Evolutionary conservation across 163 green algal species (phyloP).

Genomic region (Chlamydomonas reinhardtii): DNA sequence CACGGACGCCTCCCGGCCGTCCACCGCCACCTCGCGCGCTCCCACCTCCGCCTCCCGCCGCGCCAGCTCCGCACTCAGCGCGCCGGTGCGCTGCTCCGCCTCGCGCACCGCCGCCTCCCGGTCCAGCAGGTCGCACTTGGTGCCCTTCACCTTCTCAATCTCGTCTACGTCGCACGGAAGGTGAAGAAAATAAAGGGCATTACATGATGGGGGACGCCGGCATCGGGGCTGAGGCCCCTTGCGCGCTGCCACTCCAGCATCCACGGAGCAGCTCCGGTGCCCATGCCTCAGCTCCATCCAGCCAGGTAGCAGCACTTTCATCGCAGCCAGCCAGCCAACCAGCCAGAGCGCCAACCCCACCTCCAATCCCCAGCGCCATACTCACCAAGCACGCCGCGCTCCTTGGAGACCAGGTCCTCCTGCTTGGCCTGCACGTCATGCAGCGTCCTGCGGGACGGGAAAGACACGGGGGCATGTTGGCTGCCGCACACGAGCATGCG

Average conservation of each 20-base stretch:
- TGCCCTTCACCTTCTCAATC: conserved; percentile 16
- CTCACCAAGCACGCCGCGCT: background rate
- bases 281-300: too few species aligned
- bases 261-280: too few species aligned
- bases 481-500: too few species aligned
- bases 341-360: too few species aligned
- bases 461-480: too few species aligned
- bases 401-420: background rate
- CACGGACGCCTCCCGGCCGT: background rate
- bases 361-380: too few species aligned
- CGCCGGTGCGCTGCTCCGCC: background rate
- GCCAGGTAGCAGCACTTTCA: too few species aligned
- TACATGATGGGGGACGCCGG: too few species aligned
- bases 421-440: conserved; percentile 2
- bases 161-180: conserved; percentile 41
- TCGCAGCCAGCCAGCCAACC: too few species aligned
- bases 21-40: background rate
- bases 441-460: conserved; percentile 25
- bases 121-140: conserved; percentile 54
- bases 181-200: too few species aligned
- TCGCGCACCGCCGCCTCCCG: conserved; percentile 3
- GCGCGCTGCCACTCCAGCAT: too few species aligned
- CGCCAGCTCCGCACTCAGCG: background rate
- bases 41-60: background rate
- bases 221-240: too few species aligned